Base-by-base conservation (phyloP, 1,284 basidiomycete species). In the Cutaneotrichosporon cutaneum region DNA sequence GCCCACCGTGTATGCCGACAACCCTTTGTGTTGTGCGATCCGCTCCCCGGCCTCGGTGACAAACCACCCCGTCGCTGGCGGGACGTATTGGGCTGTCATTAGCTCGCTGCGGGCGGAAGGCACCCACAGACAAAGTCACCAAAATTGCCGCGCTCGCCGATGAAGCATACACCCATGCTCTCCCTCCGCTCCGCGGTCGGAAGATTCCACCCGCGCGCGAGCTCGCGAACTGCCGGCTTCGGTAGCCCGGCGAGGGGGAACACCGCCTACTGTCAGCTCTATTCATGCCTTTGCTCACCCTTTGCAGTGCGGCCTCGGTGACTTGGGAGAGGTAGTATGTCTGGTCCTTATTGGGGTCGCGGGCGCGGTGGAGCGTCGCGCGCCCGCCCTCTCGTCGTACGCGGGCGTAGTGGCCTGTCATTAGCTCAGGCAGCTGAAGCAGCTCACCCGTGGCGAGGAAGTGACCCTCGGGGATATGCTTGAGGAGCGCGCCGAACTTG, bases 81-180 rank as follows among this genome's bases (percentile, higher is more conserved):
- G 84, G 0, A 95, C 84, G 72, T 97, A 98, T 57, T 89, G 84
- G 2, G 88, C 92, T 94, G 65, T 16, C 21, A 27, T 58, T 9
- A 56, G 57, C 8, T 9, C 54, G 57, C 8, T 24, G 22, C 13
- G 5, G 54, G n/a, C n/a, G 18, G 53, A 14, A 16, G 27, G 18
- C 22, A 72, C 76, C 54, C 63, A 92, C 92, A 84, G 53, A 95
- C 77, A 72, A 94, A 95, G 16, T 85, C 80, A 48, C 83, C 83
- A 71, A 95, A 95, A 57, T 82, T 84, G 18, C 84, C 82, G 70
- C 88, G 86, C 77, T 94, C 85, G 14, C 94, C 95, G 9, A 98
- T 88, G 69, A 98, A 98, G 74, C 95, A 98, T n/a, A 98, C 85
- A 0, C 95, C 95, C 89, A 97, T 95, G 76, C 90, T 94, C 75